Evolutionary conservation across 1,284 basidiomycete species (phyloP), one percentile per base, ranked within the genome.

Genomic region (Apiotrichum porosum): DNA sequence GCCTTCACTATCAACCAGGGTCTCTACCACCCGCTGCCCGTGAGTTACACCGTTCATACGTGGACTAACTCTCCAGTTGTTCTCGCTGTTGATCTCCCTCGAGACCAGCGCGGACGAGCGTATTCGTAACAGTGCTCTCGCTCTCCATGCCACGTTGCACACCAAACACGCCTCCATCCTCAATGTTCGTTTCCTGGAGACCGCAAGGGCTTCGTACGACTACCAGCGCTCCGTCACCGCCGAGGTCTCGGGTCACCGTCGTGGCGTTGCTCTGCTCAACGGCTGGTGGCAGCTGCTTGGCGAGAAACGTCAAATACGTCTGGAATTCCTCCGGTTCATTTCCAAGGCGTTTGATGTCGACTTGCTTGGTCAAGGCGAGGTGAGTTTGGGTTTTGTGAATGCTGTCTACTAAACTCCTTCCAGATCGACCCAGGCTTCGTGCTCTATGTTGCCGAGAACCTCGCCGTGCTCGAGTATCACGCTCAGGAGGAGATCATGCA

Each of bases 1-100:
- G 85, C 81, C 28, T 92, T 94, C 62, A 92, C 92, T 0, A 83
- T 98, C 59, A 88, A 86, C 65, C 93, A 97, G 72, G 95, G 95
- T 1, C 78, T 98, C 33, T 88, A 90, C 13, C 94, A 98, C 72
- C 95, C 95, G 1, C 79, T 97, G 4, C 84, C 88, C 75, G 85
- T 86, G 57, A 57, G 78, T 61, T 30, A 10, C 10, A 9, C 3
- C 17, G 17, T 22, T 1, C 17, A 8, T 5, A 8, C 28, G 2
- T 19, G 13, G 23, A 38, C 51, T 32, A 18, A 26, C 42, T 24
- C 28, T 22, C 1, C 60, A 95, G 83, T 94, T 89, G 34, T 83
- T 97, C 61, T 92, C 95, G 0, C 81, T 91, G 24, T 85, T 99
- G 47, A 83, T 98, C 12, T 88, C 94, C 2, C 79, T 98, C 13